phyloP scores from a whole-genome alignment of 352 stramenopile genomes.

The Globisporangium sylvaticum region DNA sequence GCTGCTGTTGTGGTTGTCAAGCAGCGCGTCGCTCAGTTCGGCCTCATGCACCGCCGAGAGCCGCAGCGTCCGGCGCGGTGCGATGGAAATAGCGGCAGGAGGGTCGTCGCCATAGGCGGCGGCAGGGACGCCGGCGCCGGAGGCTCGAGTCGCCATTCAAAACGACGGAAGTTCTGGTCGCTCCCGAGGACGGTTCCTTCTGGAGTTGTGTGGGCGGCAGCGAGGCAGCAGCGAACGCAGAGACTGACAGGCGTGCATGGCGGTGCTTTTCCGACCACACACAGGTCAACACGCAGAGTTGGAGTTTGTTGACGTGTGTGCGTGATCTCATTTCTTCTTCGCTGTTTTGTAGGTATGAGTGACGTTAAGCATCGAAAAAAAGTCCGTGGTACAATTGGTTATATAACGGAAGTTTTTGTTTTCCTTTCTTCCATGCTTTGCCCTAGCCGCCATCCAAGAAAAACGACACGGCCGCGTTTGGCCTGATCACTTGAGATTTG shows the following conservation, averaged over 20 bases:
- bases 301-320: background rate
- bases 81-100: background rate
- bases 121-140: background rate
- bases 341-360: background rate
- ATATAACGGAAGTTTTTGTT: too few species aligned
- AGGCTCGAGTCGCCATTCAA: background rate
- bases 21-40: constrained; percentile 1
- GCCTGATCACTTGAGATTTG: too few species aligned
- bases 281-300: background rate
- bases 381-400: too few species aligned
- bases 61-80: background rate
- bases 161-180: background rate
- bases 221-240: background rate
- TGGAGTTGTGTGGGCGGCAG: background rate
- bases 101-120: background rate
- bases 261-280: background rate
- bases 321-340: background rate
- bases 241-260: background rate
- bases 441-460: too few species aligned
- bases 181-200: background rate
- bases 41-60: constrained; percentile 1
- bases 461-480: too few species aligned
- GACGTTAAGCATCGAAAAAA: too few species aligned
- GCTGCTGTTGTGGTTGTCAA: constrained; percentile 2
- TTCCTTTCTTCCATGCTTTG: too few species aligned